A percentile compares a stretch with the other conserved stretches of the same genome.
phyloP scores from a whole-genome alignment of 2,329 filamentous ascomycete species.

The Colletotrichum graminicola region DNA sequence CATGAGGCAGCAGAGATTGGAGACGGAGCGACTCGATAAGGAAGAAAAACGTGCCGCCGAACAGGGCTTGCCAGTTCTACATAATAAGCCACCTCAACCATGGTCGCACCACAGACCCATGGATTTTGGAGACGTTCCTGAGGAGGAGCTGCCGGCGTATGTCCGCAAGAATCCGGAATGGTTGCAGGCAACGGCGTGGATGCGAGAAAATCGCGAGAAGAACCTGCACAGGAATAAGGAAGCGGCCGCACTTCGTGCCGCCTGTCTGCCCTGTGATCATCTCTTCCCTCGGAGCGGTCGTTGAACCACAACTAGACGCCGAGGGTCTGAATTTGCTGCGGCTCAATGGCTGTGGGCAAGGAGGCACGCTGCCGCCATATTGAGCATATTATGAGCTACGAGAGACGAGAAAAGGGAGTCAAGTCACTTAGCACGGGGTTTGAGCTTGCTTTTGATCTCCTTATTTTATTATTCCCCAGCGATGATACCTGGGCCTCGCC shows the following conservation, averaged over 20 bases:
- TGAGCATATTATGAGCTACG: slow-evolving; percentile 4
- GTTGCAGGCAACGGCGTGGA: slow-evolving; percentile 56
- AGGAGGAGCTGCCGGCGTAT: slow-evolving; percentile 58
- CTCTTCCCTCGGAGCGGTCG: slow-evolving; percentile 8
- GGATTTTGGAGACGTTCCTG: slow-evolving; percentile 55
- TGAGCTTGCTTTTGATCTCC: slow-evolving; percentile 8
- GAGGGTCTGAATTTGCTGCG: background rate
- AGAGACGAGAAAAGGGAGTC: background rate
- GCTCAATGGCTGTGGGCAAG: background rate
- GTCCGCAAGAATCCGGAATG: slow-evolving; percentile 60
- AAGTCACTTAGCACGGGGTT: slow-evolving; percentile 8
- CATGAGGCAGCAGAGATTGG: slow-evolving; percentile 49
- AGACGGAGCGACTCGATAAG: slow-evolving; percentile 38
- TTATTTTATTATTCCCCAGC: background rate
- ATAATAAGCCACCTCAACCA: slow-evolving; percentile 48
- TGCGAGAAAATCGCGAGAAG: slow-evolving; percentile 50
- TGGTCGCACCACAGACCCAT: slow-evolving; percentile 46
- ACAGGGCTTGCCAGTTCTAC: background rate
- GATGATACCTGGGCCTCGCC: slow-evolving; percentile 18
- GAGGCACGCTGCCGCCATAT: background rate
- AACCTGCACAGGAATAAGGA: slow-evolving; percentile 18
- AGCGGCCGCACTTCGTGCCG: slow-evolving; percentile 16
- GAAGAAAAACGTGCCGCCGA: slow-evolving; percentile 5
- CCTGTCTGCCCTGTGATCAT: slow-evolving; percentile 25
- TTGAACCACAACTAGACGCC: background rate